phyloP scores from a whole-genome alignment of 1,284 basidiomycete genomes.

The Naganishia sp. region DNA sequence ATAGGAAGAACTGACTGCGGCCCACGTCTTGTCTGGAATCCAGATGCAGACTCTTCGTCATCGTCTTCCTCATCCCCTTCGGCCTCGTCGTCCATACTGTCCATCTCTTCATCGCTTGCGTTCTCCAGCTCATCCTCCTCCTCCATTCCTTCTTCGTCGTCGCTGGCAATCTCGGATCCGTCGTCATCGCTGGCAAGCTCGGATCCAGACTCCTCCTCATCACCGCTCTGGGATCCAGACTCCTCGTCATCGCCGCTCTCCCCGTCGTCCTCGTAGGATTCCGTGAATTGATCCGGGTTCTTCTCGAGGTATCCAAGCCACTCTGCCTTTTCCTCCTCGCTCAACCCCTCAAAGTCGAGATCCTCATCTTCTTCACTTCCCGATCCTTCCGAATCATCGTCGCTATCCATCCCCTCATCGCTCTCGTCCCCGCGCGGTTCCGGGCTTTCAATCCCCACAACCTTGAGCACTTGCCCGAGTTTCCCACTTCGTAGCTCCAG shows the following conservation, averaged over 20 bases:
- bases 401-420: conserved; percentile 44
- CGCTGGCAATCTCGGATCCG: conserved; percentile 35
- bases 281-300: conserved; percentile 33
- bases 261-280: conserved; percentile 45
- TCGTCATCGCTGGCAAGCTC: conserved; percentile 14
- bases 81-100: conserved; percentile 33
- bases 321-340: conserved; percentile 16
- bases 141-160: conserved; percentile 38
- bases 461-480: conserved; percentile 47
- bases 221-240: neutral
- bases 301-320: conserved; percentile 26
- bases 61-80: conserved; percentile 39
- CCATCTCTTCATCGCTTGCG: conserved; percentile 38
- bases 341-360: conserved; percentile 24
- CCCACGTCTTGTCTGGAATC: conserved; percentile 18
- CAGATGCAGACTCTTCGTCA: conserved; percentile 38
- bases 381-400: conserved; percentile 39
- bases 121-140: conserved; percentile 57
- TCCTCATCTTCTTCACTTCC: conserved; percentile 39
- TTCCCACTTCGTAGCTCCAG: conserved; percentile 72
- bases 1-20: neutral
- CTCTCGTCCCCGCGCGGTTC: conserved; percentile 39
- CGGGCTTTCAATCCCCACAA: conserved; percentile 39
- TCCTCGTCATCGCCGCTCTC: conserved; percentile 43
- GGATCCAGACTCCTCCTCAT: conserved; percentile 24